Evolutionary conservation across 305 asterid species (phyloP).

Genomic region (Solanum hybrid): DNA sequence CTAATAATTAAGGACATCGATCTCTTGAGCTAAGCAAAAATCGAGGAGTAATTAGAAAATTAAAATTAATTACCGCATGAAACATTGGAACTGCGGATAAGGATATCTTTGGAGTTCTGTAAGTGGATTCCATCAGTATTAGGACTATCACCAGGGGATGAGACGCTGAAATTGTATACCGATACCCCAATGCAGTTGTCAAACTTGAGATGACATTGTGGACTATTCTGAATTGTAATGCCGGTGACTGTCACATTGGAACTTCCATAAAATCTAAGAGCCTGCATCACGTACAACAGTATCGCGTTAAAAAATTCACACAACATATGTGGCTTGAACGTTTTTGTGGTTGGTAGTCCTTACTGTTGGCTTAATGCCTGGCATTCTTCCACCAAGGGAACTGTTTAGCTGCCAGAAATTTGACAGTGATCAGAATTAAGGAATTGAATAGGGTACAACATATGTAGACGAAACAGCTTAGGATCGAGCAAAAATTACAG

Average conservation of each 20-base stretch:
- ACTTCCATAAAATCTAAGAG: slow-evolving; percentile 87
- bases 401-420: slow-evolving; percentile 32
- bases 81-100: slow-evolving; percentile 53
- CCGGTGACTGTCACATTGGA: slow-evolving; percentile 77
- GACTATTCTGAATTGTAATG: slow-evolving; percentile 75
- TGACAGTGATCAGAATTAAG: neutral
- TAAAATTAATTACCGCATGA: slow-evolving; percentile 54
- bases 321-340: neutral
- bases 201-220: slow-evolving; percentile 80
- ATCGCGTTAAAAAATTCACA: neutral
- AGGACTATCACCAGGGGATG: slow-evolving; percentile 75
- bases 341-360: slow-evolving; percentile 16
- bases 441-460: neutral
- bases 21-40: slow-evolving; percentile 8
- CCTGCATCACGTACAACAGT: slow-evolving; percentile 32
- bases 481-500: neutral
- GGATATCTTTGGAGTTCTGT: slow-evolving; percentile 84
- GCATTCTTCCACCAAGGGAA: slow-evolving; percentile 60
- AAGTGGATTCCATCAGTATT: slow-evolving; percentile 91
- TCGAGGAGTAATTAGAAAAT: no score
- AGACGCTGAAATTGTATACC: slow-evolving; percentile 52
- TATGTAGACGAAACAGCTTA: neutral
- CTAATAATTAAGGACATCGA: slow-evolving; percentile 45
- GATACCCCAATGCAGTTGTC: slow-evolving; percentile 78
- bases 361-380: slow-evolving; percentile 74